Evolutionary conservation across 2,329 filamentous ascomycete species (phyloP), one percentile per base, ranked within the genome.

Genomic region (Beauveria varroae): DNA sequence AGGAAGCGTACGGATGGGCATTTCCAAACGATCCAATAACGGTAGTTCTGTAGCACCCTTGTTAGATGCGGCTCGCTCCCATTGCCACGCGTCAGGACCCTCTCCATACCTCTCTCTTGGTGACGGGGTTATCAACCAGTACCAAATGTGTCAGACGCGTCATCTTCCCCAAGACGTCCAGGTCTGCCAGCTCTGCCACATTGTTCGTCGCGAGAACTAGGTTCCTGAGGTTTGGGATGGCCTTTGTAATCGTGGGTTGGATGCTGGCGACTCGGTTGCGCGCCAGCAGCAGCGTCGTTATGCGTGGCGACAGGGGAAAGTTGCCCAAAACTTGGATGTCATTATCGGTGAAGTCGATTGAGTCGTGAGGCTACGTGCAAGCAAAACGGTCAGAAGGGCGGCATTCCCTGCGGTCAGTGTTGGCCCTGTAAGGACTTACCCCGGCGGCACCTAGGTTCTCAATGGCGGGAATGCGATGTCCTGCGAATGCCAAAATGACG

Each of bases 331-430:
- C 81, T 68, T 90, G 86, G 71, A 99, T 93, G 76, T 97, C 93
- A 76, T 99, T 99, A 81, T 99, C 95, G 75, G 95, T 98, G 70
- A 99, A 88, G 79, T 99, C 95, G 81, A 99, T 96, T 67, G 91
- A 87, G 80, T 98, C 95, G 83, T 96, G 92, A 69, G 93, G 91
- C 91, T 96, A 69, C 18, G 18, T 41, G 26, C 56, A 53, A n/a
- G 10, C 12, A 26, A 34, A 37, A 24, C 5, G 20, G 53, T 63
- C 59, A 67, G 63, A 44, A 28, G 53, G 62, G 41, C 40, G 40
- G 40, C 20, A 41, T 37, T 37, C 53, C 37, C 40, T 49, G 18
- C 40, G 61, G 26, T 34, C 34, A 26, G 53, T 8, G 22, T 12
- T 49, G 53, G 62, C 12, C 40, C 61, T 34, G 54, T 65, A 47